Base-by-base conservation (phyloP, 192 early-diverging fungal species). In the Coemansia sp. region DNA sequence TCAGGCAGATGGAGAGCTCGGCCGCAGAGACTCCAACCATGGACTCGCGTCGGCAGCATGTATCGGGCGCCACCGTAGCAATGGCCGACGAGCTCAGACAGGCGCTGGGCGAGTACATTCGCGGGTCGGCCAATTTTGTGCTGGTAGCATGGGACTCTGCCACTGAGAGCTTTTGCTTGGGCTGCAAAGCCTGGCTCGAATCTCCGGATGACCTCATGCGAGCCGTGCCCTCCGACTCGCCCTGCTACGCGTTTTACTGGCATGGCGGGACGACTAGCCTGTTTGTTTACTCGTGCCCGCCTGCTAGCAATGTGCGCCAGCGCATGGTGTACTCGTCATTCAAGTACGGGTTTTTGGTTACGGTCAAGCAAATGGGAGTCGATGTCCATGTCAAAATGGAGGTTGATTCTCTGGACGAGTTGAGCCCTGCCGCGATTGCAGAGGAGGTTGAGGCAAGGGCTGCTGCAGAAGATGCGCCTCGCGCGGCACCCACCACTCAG, bases 301-400 rank as follows among this genome's bases (percentile, higher is more conserved):
- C 85, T 22, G 57, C 72, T 8, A 87, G 90, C 53, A 92, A 91
- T 70, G 88, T 98, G 56, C 87, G 90, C 37, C 85, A 92, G 42
- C 83, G 89, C n/a, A 98, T 97, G 96, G 60, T 94, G 32, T 95
- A 92, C 72, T 92, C 93, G 9, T 84, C 93, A 0, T 89, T 86
- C 43, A 83, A 87, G 41, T 67, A 76, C 17, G 86, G 80, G 29
- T 81, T 93, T 18, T 60, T 90, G 38, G 61, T 72, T 8, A 76
- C 58, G 39, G 82, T 86, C 19, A 82, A 87, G 69, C 76, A 79
- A 3, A 72, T 82, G 39, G 83, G 71, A 8, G 44, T 92, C 19
- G 56, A 71, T 22, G 76, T 92, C 6, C 76, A 72, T 14, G 85
- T 87, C 72, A 91, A 88, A 69, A 46, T 86, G 52, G 88, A 90